A percentile compares a stretch with the other conserved stretches of the same genome.
Conservation (phyloP, 805 yeast species). For the Jamesozyma hellenica region DNA sequence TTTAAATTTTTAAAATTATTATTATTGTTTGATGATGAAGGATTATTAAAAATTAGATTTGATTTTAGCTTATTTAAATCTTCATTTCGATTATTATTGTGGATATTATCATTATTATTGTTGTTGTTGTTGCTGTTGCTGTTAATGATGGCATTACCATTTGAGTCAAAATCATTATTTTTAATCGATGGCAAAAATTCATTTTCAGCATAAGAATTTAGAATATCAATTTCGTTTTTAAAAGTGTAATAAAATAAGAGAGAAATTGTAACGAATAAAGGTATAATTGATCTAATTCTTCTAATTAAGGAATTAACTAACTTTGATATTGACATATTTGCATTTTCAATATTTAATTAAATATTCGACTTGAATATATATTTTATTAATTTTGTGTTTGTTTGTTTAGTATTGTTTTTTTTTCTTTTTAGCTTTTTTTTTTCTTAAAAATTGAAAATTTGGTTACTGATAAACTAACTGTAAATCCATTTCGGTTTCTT, state of each 20-base stretch:
- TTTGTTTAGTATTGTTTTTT: no score
- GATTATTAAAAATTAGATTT: background rate
- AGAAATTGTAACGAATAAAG: constrained; percentile 22
- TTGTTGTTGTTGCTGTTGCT: background rate
- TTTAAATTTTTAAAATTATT: background rate
- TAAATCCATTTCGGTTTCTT: no score
- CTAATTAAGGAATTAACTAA: constrained; percentile 10
- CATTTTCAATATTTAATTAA: constrained; percentile 6
- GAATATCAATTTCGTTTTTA: constrained; percentile 28
- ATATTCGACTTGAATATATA: constrained; percentile 4
- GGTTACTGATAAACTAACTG: no score
- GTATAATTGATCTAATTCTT: constrained; percentile 20
- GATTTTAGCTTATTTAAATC: background rate
- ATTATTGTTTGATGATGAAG: background rate
- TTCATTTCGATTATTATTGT: background rate
- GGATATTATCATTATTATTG: background rate
- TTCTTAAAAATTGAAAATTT: no score
- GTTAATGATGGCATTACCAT: no score
- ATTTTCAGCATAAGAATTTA: constrained; percentile 29
- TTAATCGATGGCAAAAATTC: constrained; percentile 27
- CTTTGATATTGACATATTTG: constrained; percentile 10
- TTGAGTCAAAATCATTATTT: constrained; percentile 1
- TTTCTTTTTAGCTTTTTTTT: no score
- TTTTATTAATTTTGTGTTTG: no score
- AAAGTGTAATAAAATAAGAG: constrained; percentile 29